Base-by-base conservation (phyloP, 2,329 filamentous ascomycete species). In the Beauveria varroae region DNA sequence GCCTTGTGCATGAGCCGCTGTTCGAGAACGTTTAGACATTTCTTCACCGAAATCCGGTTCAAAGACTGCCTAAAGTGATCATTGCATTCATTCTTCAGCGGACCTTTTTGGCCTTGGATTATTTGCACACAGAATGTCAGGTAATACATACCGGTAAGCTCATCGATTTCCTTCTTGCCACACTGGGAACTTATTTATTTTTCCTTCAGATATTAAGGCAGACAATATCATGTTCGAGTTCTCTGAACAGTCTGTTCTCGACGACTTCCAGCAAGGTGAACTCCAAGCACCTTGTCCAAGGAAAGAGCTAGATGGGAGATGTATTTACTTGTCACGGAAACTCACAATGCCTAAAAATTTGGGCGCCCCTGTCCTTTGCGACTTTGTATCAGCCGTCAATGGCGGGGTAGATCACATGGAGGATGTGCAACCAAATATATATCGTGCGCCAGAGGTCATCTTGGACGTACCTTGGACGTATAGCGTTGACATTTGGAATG, bases 401-500 rank as follows among this genome's bases (percentile, higher is more conserved):
- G 75, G 76, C 5, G 72, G 72, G 14, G 16, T 55, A 40, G 60
- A 74, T 20, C 75, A 78, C 57, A 41, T 44, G 5, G 69, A 74
- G 7, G 71, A 75, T 46, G 65, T 76, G 1, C 76, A 37, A 37
- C 34, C 34, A 37, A 37, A 37, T 0, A 37, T 37, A 37, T 37
- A 37, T 6, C 34, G 34, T 37, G 34, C 34, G 12, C 34, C 34
- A 14, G 34, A 37, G 14, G 34, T 37, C 5, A 37, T 37, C 34
- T 37, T 37, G 34, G 34, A 37, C 12, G 34, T 37, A 6, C 50
- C 50, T 22, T 53, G 50, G 50, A 46, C 37, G 18, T 56, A 56
- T 12, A 44, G 37, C 37, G 70, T 79, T 16, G 80, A 84, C 68
- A 78, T 84, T 57, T 84, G 80, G 80, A 81, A 79, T 61, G 72